Percentiles rank a stretch among this genome's conserved stretches.
These are phyloP conservation scores for Phymatotrichopsis omnivora DNA, from an alignment of 2,329 filamentous ascomycete genomes.

Conservation along the genomic window DNA sequence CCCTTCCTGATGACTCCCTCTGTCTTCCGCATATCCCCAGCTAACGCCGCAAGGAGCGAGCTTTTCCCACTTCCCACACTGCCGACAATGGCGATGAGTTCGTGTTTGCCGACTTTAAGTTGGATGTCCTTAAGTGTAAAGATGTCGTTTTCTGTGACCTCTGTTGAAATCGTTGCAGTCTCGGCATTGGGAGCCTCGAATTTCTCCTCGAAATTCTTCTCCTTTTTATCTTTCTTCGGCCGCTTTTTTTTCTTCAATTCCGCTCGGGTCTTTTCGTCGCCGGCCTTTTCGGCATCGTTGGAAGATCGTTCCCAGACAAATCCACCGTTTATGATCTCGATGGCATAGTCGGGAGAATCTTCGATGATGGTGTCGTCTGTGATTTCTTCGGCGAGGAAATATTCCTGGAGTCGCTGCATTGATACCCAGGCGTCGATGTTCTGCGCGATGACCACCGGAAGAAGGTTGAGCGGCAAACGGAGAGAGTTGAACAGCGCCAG, in stretches of 20 bases:
- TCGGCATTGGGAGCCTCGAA: slow-evolving; percentile 30
- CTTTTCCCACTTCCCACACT: slow-evolving; percentile 85
- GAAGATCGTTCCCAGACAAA: slow-evolving; percentile 70
- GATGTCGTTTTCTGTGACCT: slow-evolving; percentile 47
- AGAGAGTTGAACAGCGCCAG: slow-evolving; percentile 88
- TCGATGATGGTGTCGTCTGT: slow-evolving; percentile 36
- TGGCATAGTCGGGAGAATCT: slow-evolving; percentile 57
- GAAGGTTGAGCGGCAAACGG: slow-evolving; percentile 76
- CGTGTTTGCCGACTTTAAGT: slow-evolving; percentile 59
- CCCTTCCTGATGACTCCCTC: slow-evolving; percentile 63
- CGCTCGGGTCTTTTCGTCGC: slow-evolving; percentile 36
- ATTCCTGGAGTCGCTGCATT: slow-evolving; percentile 75
- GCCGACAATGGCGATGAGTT: slow-evolving; percentile 76
- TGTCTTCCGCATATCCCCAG: slow-evolving; percentile 87
- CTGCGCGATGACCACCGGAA: slow-evolving; percentile 81
- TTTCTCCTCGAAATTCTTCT: slow-evolving; percentile 41
- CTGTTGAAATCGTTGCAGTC: slow-evolving; percentile 31
- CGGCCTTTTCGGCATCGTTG: slow-evolving; percentile 18
- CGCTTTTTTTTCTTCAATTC: slow-evolving; percentile 34
- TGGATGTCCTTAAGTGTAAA: slow-evolving; percentile 63
- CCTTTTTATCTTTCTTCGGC: slow-evolving; percentile 30
- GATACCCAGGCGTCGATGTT: slow-evolving; percentile 84
- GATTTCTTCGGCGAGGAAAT: slow-evolving; percentile 69
- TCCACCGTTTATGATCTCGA: slow-evolving; percentile 60
- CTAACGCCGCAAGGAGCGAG: slow-evolving; percentile 76